These are phyloP conservation scores for Blastobotrys malaysiensis DNA, from an alignment of 1,139 yeast genomes.

Conservation along the genomic window DNA sequence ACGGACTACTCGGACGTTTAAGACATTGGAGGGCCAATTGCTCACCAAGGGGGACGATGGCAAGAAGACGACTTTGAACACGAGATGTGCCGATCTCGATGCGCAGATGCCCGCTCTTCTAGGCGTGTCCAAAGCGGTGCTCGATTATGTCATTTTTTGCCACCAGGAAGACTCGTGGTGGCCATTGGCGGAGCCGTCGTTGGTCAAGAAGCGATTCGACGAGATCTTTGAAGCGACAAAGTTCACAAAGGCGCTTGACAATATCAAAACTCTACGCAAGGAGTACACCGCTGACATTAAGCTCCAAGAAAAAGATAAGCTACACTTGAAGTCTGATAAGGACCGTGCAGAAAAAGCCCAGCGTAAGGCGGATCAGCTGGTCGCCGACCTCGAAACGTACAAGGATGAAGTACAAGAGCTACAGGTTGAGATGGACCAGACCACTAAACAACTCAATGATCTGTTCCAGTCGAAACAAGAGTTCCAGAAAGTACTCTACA, in stretches of 20 bases:
- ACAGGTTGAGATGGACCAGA: slow-evolving; percentile 45
- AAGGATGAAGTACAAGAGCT: slow-evolving; percentile 47
- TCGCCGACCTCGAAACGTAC: slow-evolving; percentile 42
- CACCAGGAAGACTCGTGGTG: slow-evolving; percentile 97
- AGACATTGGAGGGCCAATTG: slow-evolving; percentile 85
- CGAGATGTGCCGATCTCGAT: slow-evolving; percentile 83
- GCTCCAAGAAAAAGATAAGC: slow-evolving; percentile 69
- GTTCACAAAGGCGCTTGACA: slow-evolving; percentile 85
- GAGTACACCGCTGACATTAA: slow-evolving; percentile 73
- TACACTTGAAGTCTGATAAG: slow-evolving; percentile 66
- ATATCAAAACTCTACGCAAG: slow-evolving; percentile 66
- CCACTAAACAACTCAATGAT: slow-evolving; percentile 54
- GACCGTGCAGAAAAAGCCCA: slow-evolving; percentile 61
- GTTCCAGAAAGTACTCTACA: slow-evolving; percentile 67
- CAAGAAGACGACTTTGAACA: slow-evolving; percentile 67
- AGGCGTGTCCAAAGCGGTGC: slow-evolving; percentile 82
- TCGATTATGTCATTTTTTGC: slow-evolving; percentile 92
- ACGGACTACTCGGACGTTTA: slow-evolving; percentile 65
- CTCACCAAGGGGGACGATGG: slow-evolving; percentile 40
- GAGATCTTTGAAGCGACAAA: slow-evolving; percentile 95
- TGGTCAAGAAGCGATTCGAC: slow-evolving; percentile 85
- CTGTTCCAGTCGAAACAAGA: slow-evolving; percentile 76
- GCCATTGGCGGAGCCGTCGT: slow-evolving; percentile 88
- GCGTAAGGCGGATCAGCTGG: slow-evolving; percentile 43
- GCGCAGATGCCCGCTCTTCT: slow-evolving; percentile 70